These are phyloP conservation scores for Rhizophlyctis rosea DNA, from an alignment of 192 early-diverging fungal species.

Conservation along the genomic window DNA sequence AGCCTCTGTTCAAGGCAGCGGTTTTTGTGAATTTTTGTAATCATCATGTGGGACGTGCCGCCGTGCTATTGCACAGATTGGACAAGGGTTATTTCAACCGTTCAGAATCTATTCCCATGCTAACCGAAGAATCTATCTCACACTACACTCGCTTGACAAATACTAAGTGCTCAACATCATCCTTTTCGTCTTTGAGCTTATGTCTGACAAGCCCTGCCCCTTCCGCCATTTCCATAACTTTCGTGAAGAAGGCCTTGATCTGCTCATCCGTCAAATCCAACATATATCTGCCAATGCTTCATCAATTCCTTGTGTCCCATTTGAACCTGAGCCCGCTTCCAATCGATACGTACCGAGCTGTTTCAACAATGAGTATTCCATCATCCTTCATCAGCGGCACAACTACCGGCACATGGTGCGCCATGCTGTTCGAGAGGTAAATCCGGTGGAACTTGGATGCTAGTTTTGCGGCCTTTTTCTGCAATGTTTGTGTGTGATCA, in stretches of 20 bases:
- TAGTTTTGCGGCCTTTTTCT: slow-evolving; percentile 7
- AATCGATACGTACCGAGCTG: slow-evolving; percentile 33
- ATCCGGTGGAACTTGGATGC: slow-evolving; percentile 28
- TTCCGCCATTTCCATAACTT: slow-evolving; percentile 15
- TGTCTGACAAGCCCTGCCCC: slow-evolving; percentile 9
- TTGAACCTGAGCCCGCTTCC: no score
- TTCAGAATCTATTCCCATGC: no score
- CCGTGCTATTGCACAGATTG: slow-evolving; percentile 2
- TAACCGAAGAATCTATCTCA: no score
- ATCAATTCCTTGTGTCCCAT: background rate
- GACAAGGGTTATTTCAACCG: no score
- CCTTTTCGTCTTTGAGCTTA: background rate
- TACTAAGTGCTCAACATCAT: background rate
- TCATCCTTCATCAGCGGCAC: slow-evolving; percentile 3
- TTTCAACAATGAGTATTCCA: slow-evolving; percentile 29
- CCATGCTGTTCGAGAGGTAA: slow-evolving; percentile 25
- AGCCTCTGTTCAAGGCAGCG: no score
- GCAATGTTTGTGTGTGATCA: slow-evolving; percentile 4
- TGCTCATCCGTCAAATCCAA: slow-evolving; percentile 13
- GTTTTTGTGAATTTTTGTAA: no score
- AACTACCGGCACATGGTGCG: slow-evolving; percentile 31
- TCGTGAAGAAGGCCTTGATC: slow-evolving; percentile 11
- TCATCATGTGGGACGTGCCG: no score
- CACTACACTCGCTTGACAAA: background rate
- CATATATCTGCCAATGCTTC: slow-evolving; percentile 10